These are phyloP conservation scores for Castanea crenata DNA, from an alignment of 306 rosid species.

Conservation along the genomic window DNA sequence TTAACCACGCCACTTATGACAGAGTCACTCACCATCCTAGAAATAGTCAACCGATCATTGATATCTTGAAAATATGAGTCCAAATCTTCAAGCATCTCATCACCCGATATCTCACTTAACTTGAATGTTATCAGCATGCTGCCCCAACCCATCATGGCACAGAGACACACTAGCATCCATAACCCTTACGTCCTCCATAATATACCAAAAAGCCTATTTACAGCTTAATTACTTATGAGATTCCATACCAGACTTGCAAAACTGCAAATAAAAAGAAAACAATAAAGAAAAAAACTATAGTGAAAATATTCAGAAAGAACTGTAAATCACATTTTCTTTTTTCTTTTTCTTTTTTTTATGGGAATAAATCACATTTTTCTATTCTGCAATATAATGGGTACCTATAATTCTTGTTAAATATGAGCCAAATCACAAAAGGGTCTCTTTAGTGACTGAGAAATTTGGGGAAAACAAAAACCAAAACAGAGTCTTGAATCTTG, in stretches of 20 bases:
- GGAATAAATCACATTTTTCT: not conserved
- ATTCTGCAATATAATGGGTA: not conserved
- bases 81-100: conserved; percentile 52
- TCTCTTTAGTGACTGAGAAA: not conserved
- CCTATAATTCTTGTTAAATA: not conserved
- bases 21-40: conserved; percentile 88
- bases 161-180: conserved; percentile 29
- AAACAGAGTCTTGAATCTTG: not conserved
- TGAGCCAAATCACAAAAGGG: not conserved
- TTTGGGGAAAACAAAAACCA: not conserved
- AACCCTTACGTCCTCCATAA: conserved; percentile 35
- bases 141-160: conserved; percentile 20
- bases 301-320: not conserved
- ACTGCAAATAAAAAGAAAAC: not conserved
- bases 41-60: conserved; percentile 57
- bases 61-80: conserved; percentile 63
- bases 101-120: conserved; percentile 43
- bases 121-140: conserved; percentile 23
- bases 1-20: conserved; percentile 75
- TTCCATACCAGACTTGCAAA: not conserved
- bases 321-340: not conserved
- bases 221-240: not conserved
- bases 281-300: not conserved
- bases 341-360: too few species aligned
- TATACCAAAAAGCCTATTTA: conserved; percentile 10